Percentiles rank a stretch among this genome's conserved stretches.
phyloP scores from a whole-genome alignment of 768 basidiomycete genomes.

The Leccinum pellstonianum region DNA sequence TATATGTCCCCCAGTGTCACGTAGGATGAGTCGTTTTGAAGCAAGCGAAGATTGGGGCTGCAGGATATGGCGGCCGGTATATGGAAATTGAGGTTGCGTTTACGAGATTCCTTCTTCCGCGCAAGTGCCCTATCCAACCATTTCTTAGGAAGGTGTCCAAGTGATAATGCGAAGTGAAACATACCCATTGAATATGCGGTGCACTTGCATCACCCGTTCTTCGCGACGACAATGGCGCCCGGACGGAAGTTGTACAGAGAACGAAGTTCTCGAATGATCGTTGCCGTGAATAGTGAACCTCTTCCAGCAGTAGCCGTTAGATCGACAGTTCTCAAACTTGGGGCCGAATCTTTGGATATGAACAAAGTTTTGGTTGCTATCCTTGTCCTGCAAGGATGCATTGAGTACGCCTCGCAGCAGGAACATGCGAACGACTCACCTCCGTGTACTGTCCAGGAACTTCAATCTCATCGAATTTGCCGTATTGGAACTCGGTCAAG shows the following conservation, averaged over 20 bases:
- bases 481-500: conserved; percentile 96
- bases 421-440: conserved; percentile 41
- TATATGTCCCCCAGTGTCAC: conserved; percentile 90
- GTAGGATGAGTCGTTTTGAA: conserved; percentile 92
- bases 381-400: conserved; percentile 72
- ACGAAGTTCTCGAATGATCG: conserved; percentile 86
- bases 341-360: conserved; percentile 89
- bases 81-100: conserved; percentile 89
- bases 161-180: background rate
- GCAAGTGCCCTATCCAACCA: conserved; percentile 61
- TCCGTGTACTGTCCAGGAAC: conserved; percentile 99
- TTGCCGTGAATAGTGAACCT: conserved; percentile 88
- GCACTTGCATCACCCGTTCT: conserved; percentile 87
- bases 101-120: conserved; percentile 89
- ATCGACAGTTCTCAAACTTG: conserved; percentile 86
- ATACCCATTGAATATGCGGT: conserved; percentile 93
- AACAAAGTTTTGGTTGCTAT: conserved; percentile 87
- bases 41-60: conserved; percentile 77
- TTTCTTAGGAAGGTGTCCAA: conserved; percentile 1
- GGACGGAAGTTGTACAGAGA: conserved; percentile 87
- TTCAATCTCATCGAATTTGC: conserved; percentile 96
- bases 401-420: conserved; percentile 1
- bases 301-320: conserved; percentile 83
- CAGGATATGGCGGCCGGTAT: conserved; percentile 84
- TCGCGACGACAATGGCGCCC: conserved; percentile 86